phyloP scores from a whole-genome alignment of 768 basidiomycete species.

The Leucosporidium scottii region DNA sequence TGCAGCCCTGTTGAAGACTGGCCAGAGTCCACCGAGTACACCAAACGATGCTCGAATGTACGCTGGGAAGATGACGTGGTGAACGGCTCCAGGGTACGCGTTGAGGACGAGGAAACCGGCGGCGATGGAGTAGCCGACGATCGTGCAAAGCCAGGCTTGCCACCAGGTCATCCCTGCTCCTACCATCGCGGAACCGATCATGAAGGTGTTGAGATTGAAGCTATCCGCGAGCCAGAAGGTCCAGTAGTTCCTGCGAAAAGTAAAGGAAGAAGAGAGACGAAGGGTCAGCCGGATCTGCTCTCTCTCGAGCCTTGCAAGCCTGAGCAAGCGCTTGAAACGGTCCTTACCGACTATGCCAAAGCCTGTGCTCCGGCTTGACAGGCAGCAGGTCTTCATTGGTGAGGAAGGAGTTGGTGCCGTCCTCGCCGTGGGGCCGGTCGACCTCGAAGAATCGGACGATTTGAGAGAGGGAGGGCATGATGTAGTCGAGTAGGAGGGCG shows the following conservation, averaged over 20 bases:
- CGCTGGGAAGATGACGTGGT: conserved; percentile 51
- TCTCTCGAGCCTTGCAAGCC: neutral
- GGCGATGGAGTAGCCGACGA: conserved; percentile 49
- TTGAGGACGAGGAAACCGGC: conserved; percentile 70
- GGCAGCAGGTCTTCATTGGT: conserved; percentile 24
- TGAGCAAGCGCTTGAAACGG: neutral
- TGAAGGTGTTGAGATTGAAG: conserved; percentile 39
- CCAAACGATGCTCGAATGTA: conserved; percentile 62
- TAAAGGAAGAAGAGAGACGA: too few relatives aligned
- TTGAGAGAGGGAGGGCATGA: too few relatives aligned
- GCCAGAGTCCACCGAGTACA: conserved; percentile 67
- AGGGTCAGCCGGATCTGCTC: too few relatives aligned
- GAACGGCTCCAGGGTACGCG: conserved; percentile 67
- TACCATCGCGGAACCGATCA: conserved; percentile 42
- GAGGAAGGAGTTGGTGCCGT: conserved; percentile 6
- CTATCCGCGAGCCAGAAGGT: conserved; percentile 68
- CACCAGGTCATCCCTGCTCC: conserved; percentile 64
- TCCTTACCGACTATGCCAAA: too few relatives aligned
- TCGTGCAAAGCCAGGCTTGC: conserved; percentile 61
- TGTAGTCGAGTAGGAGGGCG: too few relatives aligned
- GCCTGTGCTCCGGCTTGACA: neutral
- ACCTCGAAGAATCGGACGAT: neutral
- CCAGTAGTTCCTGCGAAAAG: neutral
- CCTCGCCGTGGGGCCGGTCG: neutral
- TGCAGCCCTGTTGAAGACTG: conserved; percentile 52